Percentiles rank a stretch among this genome's conserved stretches.
phyloP scores from a whole-genome alignment of 1,284 basidiomycete species.

The Fomes fomentarius region DNA sequence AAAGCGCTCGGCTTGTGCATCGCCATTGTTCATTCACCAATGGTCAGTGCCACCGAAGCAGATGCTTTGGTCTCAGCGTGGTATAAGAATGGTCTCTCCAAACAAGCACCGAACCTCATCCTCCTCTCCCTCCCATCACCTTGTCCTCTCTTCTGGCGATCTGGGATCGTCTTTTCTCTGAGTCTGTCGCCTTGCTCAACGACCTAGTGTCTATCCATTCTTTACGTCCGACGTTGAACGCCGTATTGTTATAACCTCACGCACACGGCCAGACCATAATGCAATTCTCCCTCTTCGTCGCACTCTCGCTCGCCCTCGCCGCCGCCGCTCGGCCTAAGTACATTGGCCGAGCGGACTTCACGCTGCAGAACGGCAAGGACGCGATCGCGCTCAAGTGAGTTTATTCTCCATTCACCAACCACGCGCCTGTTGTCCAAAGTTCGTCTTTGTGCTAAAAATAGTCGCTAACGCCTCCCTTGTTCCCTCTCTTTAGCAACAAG shows the following conservation, averaged over 20 bases:
- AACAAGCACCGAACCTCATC: background rate
- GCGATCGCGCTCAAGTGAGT: constrained; percentile 57
- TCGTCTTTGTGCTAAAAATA: constrained; percentile 13
- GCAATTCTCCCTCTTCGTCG: constrained; percentile 29
- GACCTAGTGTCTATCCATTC: constrained; percentile 28
- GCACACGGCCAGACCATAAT: constrained; percentile 21
- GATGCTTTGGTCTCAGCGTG: background rate
- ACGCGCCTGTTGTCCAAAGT: no score
- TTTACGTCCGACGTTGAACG: constrained; percentile 20
- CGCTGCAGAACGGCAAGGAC: constrained; percentile 53
- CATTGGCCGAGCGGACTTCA: constrained; percentile 37
- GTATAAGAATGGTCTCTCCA: background rate
- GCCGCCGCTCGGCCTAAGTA: constrained; percentile 41
- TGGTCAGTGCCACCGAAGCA: background rate
- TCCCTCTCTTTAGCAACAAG: constrained; percentile 41
- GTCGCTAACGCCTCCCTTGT: constrained; percentile 2
- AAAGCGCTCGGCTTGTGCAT: background rate
- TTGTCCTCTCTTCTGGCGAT: constrained; percentile 20
- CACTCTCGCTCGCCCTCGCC: constrained; percentile 38
- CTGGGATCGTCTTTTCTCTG: constrained; percentile 26
- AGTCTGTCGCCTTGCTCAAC: constrained; percentile 16
- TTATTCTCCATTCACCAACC: background rate
- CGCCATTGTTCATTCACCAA: background rate
- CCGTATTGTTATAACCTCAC: constrained; percentile 8
- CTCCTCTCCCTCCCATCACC: constrained; percentile 9